Evolutionary conservation across 208 protist genomes (phyloP).

Genomic region (Trypanosoma scelopori): DNA sequence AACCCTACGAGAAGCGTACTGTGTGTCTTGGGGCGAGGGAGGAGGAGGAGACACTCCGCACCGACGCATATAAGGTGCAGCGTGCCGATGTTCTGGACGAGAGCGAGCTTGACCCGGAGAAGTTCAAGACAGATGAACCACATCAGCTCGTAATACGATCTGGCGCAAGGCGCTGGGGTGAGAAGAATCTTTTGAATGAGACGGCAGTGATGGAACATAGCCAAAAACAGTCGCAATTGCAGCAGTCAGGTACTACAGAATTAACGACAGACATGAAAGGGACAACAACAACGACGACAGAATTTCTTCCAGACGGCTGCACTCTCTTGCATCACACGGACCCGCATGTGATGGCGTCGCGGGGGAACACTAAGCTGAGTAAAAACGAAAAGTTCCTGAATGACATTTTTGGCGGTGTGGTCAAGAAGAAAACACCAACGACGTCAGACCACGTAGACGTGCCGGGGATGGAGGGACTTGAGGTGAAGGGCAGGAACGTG

Average conservation of each 20-base stretch:
- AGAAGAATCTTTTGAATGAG: conserved; percentile 30
- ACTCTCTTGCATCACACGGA: conserved; percentile 24
- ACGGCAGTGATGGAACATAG: neutral
- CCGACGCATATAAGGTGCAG: conserved; percentile 37
- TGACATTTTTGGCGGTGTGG: conserved; percentile 45
- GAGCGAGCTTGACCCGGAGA: conserved; percentile 7
- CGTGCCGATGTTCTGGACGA: conserved; percentile 27
- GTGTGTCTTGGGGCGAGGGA: conserved; percentile 19
- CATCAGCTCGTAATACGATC: conserved; percentile 22
- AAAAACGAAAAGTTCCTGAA: conserved; percentile 54
- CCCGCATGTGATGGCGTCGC: neutral
- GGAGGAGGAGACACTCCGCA: conserved; percentile 32
- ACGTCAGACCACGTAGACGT: neutral
- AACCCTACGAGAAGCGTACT: conserved; percentile 35
- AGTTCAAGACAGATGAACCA: conserved; percentile 17
- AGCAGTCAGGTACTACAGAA: neutral
- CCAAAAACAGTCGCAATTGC: too few species aligned
- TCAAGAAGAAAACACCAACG: conserved; percentile 22
- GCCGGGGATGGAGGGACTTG: neutral
- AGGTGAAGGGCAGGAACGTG: neutral
- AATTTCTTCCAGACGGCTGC: conserved; percentile 12
- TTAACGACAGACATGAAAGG: neutral
- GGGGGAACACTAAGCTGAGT: conserved; percentile 9
- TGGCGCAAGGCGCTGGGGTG: conserved; percentile 31
- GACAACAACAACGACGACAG: neutral